Evolutionary conservation across 2,329 filamentous ascomycete species (phyloP).

Genomic region (Ustilaginoidea virens): DNA sequence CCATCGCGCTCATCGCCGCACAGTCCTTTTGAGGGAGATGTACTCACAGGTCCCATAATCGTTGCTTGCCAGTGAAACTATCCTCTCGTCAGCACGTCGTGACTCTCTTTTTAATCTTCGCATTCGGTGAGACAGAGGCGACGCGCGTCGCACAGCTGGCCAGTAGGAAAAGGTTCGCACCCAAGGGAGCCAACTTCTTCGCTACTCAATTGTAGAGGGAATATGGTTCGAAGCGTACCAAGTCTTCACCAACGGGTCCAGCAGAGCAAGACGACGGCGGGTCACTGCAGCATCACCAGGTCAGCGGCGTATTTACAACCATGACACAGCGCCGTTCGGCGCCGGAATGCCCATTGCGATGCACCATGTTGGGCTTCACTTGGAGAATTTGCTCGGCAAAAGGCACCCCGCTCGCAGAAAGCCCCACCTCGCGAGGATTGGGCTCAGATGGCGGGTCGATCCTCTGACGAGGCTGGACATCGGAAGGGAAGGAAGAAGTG

Average conservation of each 20-base stretch:
- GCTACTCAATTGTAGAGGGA: neutral
- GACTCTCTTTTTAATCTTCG: no score
- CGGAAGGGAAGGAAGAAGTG: slow-evolving; percentile 4
- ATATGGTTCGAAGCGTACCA: slow-evolving; percentile 49
- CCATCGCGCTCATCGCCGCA: no score
- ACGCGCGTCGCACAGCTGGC: no score
- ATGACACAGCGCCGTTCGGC: no score
- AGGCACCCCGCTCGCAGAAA: slow-evolving; percentile 19
- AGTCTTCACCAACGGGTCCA: slow-evolving; percentile 88
- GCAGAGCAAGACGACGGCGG: slow-evolving; percentile 98
- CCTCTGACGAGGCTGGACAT: slow-evolving; percentile 9
- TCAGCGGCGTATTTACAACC: slow-evolving; percentile 8
- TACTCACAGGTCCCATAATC: slow-evolving; percentile 94
- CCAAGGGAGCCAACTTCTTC: no score
- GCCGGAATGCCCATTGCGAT: no score
- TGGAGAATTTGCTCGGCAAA: no score
- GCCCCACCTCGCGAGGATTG: slow-evolving; percentile 21
- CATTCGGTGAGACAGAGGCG: no score
- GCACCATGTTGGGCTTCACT: no score
- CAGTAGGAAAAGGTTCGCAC: no score
- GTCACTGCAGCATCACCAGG: slow-evolving; percentile 45
- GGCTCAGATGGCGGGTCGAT: slow-evolving; percentile 8
- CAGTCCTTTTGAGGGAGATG: slow-evolving; percentile 5
- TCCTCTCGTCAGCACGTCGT: slow-evolving; percentile 11
- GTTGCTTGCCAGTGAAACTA: slow-evolving; percentile 99